phyloP scores from a whole-genome alignment of 306 rosid genomes.

The Vigna mungo region DNA sequence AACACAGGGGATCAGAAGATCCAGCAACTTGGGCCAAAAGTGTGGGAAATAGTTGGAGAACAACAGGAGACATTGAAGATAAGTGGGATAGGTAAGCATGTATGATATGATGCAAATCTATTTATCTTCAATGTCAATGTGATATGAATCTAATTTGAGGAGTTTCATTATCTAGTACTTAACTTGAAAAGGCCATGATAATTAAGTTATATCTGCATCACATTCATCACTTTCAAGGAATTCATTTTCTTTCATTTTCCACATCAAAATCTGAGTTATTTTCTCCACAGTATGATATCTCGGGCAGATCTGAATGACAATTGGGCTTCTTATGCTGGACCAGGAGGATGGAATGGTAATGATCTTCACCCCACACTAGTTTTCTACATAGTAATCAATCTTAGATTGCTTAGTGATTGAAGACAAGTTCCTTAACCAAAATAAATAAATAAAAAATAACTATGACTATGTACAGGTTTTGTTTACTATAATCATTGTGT shows the following conservation, averaged over 20 bases:
- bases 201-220: not conserved
- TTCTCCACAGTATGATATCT: slow-evolving; percentile 58
- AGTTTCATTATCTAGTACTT: slow-evolving; percentile 16
- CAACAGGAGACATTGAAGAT: slow-evolving; percentile 77
- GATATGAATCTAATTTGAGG: slow-evolving; percentile 27
- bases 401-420: not conserved
- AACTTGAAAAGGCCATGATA: slow-evolving; percentile 14
- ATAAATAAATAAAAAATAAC: not conserved
- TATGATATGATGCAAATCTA: not conserved
- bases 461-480: slow-evolving; percentile 2
- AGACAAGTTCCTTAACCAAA: slow-evolving; percentile 2
- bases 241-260: slow-evolving; percentile 30
- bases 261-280: slow-evolving; percentile 17
- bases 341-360: slow-evolving; percentile 90
- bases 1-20: slow-evolving; percentile 70
- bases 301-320: slow-evolving; percentile 68
- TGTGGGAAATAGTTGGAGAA: slow-evolving; percentile 88
- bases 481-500: slow-evolving; percentile 15
- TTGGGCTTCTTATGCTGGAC: slow-evolving; percentile 86
- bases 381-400: slow-evolving; percentile 1
- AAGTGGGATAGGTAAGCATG: slow-evolving; percentile 65
- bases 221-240: not conserved
- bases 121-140: not conserved
- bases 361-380: not conserved
- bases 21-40: slow-evolving; percentile 73